Base-by-base conservation (phyloP, 495 filamentous ascomycete genomes). In the Aspergillus biplanus region DNA sequence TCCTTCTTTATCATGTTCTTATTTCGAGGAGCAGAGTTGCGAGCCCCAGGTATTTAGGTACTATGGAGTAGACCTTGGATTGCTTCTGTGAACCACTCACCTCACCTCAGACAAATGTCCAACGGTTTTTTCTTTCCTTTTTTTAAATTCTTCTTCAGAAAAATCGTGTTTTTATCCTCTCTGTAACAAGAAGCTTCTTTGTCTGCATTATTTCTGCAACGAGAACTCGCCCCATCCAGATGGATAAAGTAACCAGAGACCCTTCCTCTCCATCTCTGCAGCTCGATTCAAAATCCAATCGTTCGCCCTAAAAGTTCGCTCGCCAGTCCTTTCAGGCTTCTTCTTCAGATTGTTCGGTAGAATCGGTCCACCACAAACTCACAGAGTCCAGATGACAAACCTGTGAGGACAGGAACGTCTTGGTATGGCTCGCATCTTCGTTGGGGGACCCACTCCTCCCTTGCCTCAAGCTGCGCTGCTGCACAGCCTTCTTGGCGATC, bases 401-500 rank as follows among this genome's bases (percentile, higher is more conserved):
- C 21, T 27, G 4, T 7, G 11, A 15, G 8, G 8, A 44, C 39
- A 44, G 39, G 39, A 44, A 44, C 39, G 39, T 57, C 34, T 42
- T 34, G 55, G 55, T 57, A 13, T 44, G 55, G 35, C 58, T 50
- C 46, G 33, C 4, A 44, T 44, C 39, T 44, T 44, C 39, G 39
- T 44, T n/a, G 39, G 8, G 39, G 39, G 39, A 44, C 31, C 54
- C 52, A 49, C 31, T 27, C 58, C 59, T 56, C 58, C 63, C 67
- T 69, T 69, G 58, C 67, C 64, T 69, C 42, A 44, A n/a, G 57
- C 18, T 32, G 58, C 63, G 57, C 18, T 32, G 58, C 63, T 62
- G 64, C 67, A 66, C 64, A 62, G 66, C 58, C 61, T 64, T 56
- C 67, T 69, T 69, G 67, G 64, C 67, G 50, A 62, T 55, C 61